A percentile compares a stretch with the other conserved stretches of the same genome.
phyloP scores from a whole-genome alignment of 768 basidiomycete genomes.

The Grammothele lineata region DNA sequence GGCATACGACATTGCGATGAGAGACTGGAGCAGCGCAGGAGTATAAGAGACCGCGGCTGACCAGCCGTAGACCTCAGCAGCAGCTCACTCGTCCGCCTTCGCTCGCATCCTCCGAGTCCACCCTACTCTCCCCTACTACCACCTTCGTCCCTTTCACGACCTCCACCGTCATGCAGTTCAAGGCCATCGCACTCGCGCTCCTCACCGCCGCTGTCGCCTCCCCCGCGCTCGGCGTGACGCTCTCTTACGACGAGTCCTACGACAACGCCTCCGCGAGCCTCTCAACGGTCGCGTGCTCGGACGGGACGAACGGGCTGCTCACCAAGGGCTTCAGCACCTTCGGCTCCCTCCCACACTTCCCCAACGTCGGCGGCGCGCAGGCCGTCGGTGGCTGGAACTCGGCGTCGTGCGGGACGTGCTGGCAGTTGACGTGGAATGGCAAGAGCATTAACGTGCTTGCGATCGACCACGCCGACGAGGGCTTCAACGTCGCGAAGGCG shows the following conservation, averaged over 20 bases:
- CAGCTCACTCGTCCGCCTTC: no score
- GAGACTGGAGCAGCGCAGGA: no score
- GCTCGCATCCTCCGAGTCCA: no score
- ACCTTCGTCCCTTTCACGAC: neutral
- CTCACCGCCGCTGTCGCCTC: conserved; percentile 8
- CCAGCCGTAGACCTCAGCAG: no score
- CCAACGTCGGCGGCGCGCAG: conserved; percentile 52
- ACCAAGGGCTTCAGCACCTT: conserved; percentile 43
- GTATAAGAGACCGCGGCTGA: no score
- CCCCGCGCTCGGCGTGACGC: conserved; percentile 15
- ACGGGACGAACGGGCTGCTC: conserved; percentile 48
- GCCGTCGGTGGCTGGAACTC: conserved; percentile 50
- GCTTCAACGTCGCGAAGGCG: conserved; percentile 33
- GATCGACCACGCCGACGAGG: conserved; percentile 41
- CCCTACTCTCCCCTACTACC: neutral
- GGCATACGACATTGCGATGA: no score
- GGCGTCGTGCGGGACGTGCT: conserved; percentile 53
- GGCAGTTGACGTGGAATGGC: conserved; percentile 49
- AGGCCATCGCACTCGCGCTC: conserved; percentile 15
- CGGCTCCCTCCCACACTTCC: conserved; percentile 50
- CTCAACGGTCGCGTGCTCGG: conserved; percentile 42
- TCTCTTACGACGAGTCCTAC: conserved; percentile 45
- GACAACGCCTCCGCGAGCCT: conserved; percentile 41
- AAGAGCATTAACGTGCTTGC: conserved; percentile 43
- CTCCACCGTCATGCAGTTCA: conserved; percentile 22